These are phyloP conservation scores for Alternaria triticimaculans DNA, from an alignment of 2,329 filamentous ascomycete species.

Conservation along the genomic window DNA sequence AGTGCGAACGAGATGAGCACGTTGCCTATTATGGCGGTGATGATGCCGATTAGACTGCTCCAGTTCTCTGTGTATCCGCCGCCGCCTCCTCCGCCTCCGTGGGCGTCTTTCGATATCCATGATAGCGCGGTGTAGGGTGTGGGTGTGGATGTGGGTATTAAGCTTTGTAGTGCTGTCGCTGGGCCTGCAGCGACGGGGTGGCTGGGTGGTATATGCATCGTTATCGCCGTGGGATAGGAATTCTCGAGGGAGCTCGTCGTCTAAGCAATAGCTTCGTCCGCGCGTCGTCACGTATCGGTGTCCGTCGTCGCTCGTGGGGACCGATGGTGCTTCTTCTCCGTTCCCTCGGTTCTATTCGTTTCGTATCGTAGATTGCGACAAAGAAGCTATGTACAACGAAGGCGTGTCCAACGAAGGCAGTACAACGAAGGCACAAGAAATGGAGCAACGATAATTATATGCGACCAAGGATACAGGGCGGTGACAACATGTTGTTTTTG, in stretches of 20 bases:
- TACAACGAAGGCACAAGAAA: not conserved
- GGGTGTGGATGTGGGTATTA: slow-evolving; percentile 16
- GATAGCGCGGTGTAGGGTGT: slow-evolving; percentile 10
- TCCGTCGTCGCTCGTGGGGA: no score
- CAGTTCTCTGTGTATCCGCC: slow-evolving; percentile 58
- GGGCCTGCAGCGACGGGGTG: slow-evolving; percentile 31
- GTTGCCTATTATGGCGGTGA: slow-evolving; percentile 91
- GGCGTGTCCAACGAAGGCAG: not conserved
- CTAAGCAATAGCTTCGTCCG: not conserved
- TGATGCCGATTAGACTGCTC: slow-evolving; percentile 94
- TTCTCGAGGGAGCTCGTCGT: not conserved
- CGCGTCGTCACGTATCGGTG: not conserved
- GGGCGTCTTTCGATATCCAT: slow-evolving; percentile 15
- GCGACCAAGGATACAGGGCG: not conserved
- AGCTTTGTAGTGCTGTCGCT: slow-evolving; percentile 11
- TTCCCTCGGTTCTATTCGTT: not conserved
- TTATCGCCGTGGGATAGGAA: slow-evolving; percentile 1
- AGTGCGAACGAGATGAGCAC: slow-evolving; percentile 92
- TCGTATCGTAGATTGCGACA: not conserved
- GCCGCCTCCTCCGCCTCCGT: slow-evolving; percentile 6
- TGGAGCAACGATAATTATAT: not conserved
- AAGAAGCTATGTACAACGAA: not conserved
- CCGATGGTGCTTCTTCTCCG: not conserved
- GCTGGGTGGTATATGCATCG: slow-evolving; percentile 36
- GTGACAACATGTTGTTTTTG: slow-evolving; percentile 1